Base-by-base conservation (phyloP, 2,329 filamentous ascomycete genomes). In the Neofusicoccum parvum region DNA sequence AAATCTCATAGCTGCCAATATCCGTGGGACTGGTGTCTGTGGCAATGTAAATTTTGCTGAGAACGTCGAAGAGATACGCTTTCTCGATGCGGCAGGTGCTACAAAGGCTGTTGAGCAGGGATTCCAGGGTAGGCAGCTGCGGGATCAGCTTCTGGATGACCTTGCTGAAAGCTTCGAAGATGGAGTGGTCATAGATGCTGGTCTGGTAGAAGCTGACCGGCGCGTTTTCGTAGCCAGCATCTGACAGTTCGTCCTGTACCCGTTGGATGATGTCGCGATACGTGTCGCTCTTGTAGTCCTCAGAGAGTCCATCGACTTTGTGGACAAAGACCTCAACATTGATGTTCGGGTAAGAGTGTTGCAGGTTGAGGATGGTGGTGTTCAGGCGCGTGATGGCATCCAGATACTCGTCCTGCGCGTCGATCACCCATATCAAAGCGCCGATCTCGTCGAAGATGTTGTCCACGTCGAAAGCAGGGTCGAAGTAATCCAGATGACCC, bases 321-420 rank as follows among this genome's bases (percentile, higher is more conserved):
- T 99, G 95, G 72, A 99, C 96, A 79, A 99, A 98, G 59, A 99
- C 94, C 76, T 98, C 94, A 70, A 99, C 91, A 78, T 97, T 97
- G 80, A 98, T 95, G 74, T 92, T 90, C 2, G 94, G 94, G 75
- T 96, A 97, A 67, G 88, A 88, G 70, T 92, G 88, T 75, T 97
- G 92, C 1, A 99, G 87, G 69, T 92, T 92, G 66, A 97, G 83
- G 68, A 98, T 96, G 7, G 94, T 97, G 64, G 88, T 85, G 78
- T 97, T 96, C 34, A 99, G 87, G 9, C 92, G 89, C 63, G 88
- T 87, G 54, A 99, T 92, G 17, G 94, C 92, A 76, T 97, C 93
- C 64, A 97, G 87, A 75, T 98, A 99, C 77, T 99, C 95, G 75
- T 99, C 95, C 79, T 99, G 95, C 0, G 95, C 94, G 75, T 99